Conservation (phyloP, 164 flowering plant species). For the Nelumbo lutea region DNA sequence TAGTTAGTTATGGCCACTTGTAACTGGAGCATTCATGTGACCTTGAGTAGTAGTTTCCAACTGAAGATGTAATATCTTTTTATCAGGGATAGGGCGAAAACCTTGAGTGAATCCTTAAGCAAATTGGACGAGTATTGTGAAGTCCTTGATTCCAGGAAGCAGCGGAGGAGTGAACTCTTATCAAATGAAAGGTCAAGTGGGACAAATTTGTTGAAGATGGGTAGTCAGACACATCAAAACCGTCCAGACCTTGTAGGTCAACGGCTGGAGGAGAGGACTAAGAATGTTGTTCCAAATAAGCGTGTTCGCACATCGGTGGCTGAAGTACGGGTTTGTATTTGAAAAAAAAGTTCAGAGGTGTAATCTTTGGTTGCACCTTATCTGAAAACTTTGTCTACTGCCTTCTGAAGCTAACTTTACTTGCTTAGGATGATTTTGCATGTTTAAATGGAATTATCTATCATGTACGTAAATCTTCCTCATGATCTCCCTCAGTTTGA, state of each 20-base stretch:
- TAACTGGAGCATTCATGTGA: neutral
- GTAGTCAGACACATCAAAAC: neutral
- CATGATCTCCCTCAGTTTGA: neutral
- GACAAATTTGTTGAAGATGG: conserved; percentile 8
- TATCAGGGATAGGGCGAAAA: conserved; percentile 59
- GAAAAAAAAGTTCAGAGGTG: neutral
- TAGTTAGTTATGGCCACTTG: conserved; percentile 4
- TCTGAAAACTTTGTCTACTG: neutral
- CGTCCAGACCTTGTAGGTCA: conserved; percentile 44
- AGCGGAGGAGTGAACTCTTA: conserved; percentile 33
- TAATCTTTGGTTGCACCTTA: neutral
- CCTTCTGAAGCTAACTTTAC: neutral
- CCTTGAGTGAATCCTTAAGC: conserved; percentile 46
- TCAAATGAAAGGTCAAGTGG: neutral
- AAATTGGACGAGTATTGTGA: conserved; percentile 53
- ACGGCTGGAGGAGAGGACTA: conserved; percentile 59
- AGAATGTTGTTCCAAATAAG: conserved; percentile 52
- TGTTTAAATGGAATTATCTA: neutral
- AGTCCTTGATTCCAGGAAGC: conserved; percentile 45
- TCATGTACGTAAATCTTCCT: neutral
- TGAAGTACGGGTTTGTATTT: conserved; percentile 51
- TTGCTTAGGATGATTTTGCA: neutral
- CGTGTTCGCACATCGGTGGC: conserved; percentile 78
- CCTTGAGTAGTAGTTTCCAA: conserved; percentile 4
- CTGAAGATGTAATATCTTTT: conserved; percentile 22